Evolutionary conservation across 2,329 filamentous ascomycete genomes (phyloP).

Genomic region (Fusarium agapanthi): DNA sequence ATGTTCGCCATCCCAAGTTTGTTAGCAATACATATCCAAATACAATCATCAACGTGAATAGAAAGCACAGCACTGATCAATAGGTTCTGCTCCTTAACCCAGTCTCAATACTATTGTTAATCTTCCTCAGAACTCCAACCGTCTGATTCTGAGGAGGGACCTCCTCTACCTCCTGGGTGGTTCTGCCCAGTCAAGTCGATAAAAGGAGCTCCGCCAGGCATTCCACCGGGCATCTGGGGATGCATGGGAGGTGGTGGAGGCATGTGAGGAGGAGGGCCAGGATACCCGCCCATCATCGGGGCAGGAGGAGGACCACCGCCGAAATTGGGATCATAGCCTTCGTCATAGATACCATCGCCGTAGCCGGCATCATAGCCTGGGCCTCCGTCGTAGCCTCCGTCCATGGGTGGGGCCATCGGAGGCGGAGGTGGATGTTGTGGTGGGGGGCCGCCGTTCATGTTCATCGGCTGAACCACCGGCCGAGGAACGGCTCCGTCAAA

Average conservation of each 20-base stretch:
- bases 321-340: constrained; percentile 19
- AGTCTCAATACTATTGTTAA: neutral
- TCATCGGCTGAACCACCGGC: constrained; percentile 20
- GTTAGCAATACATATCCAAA: constrained; percentile 21
- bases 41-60: neutral
- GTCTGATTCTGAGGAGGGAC: constrained; percentile 5
- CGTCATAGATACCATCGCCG: constrained; percentile 24
- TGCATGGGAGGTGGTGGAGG: constrained; percentile 31
- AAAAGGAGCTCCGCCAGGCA: constrained; percentile 33
- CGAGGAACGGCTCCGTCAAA: constrained; percentile 38
- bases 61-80: neutral
- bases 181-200: constrained; percentile 38
- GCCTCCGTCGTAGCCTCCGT: constrained; percentile 22
- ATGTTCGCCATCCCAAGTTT: constrained; percentile 21
- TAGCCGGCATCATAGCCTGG: constrained; percentile 8
- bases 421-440: constrained; percentile 23
- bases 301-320: constrained; percentile 21
- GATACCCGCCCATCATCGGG: constrained; percentile 3
- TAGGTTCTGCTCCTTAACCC: constrained; percentile 5
- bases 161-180: constrained; percentile 14
- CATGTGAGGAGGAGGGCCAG: constrained; percentile 20
- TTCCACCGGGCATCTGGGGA: constrained; percentile 17
- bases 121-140: constrained; percentile 9
- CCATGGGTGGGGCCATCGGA: constrained; percentile 31
- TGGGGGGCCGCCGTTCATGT: constrained; percentile 25